A percentile compares a stretch with the other conserved stretches of the same genome.
Conservation (phyloP, 768 basidiomycete genomes). For the Boletus rex-veris region DNA sequence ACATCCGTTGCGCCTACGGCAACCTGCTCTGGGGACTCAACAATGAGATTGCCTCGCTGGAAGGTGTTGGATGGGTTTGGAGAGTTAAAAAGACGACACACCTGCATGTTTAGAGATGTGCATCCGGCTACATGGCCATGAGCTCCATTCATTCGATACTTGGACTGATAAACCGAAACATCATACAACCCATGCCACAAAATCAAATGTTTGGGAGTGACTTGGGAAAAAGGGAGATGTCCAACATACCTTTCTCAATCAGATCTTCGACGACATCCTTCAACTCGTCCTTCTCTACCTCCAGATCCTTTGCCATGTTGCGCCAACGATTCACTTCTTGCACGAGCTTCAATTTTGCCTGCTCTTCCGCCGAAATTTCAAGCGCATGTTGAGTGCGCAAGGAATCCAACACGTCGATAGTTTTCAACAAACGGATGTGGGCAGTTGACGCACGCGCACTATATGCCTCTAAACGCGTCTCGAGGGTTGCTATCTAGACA, state of each 20-base stretch:
- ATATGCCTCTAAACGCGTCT: constrained; percentile 34
- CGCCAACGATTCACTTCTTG: constrained; percentile 37
- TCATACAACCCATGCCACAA: no score
- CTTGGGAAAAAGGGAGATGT: background rate
- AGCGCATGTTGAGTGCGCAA: constrained; percentile 36
- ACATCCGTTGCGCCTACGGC: background rate
- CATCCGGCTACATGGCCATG: constrained; percentile 47
- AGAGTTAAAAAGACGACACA: constrained; percentile 27
- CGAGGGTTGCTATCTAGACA: constrained; percentile 27
- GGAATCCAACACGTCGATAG: constrained; percentile 49
- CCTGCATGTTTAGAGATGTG: constrained; percentile 41
- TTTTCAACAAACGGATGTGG: constrained; percentile 45
- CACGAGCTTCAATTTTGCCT: constrained; percentile 34
- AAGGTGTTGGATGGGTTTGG: constrained; percentile 12
- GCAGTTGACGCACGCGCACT: constrained; percentile 39
- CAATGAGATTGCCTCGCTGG: constrained; percentile 21
- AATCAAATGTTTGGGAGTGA: background rate
- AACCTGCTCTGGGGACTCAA: constrained; percentile 20
- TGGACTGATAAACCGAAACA: constrained; percentile 38
- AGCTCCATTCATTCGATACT: constrained; percentile 40
- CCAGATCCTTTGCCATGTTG: constrained; percentile 31
- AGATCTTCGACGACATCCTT: constrained; percentile 50
- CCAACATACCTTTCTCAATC: constrained; percentile 55
- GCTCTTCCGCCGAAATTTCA: constrained; percentile 37
- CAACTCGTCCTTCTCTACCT: constrained; percentile 52